Percentiles rank a stretch among this genome's conserved stretches.
phyloP scores from a whole-genome alignment of 805 yeast species.

The Ogataea ramenticola region DNA sequence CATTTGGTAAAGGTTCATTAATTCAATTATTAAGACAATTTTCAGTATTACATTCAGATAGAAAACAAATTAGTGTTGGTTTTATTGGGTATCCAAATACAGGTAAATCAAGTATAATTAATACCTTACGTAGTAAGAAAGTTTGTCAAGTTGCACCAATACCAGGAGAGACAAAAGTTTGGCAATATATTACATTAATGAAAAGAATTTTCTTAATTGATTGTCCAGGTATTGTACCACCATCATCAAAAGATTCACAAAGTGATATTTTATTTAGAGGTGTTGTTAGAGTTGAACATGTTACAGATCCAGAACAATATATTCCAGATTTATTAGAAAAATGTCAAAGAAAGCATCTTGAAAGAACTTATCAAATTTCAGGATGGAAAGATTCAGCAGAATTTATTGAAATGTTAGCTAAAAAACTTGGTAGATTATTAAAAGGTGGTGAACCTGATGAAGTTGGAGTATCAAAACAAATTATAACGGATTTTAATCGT shows the following conservation, averaged over 20 bases:
- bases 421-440: slow-evolving; percentile 85
- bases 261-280: slow-evolving; percentile 92
- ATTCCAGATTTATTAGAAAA: slow-evolving; percentile 80
- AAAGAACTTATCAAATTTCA: slow-evolving; percentile 88
- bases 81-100: slow-evolving; percentile 97
- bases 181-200: slow-evolving; percentile 98
- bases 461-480: slow-evolving; percentile 82
- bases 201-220: slow-evolving; percentile 91
- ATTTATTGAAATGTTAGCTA: slow-evolving; percentile 83
- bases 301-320: slow-evolving; percentile 89
- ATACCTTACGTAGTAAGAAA: slow-evolving; percentile 88
- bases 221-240: slow-evolving; percentile 99
- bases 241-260: slow-evolving; percentile 81
- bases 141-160: slow-evolving; percentile 97
- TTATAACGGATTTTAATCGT: slow-evolving; percentile 90
- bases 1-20: slow-evolving; percentile 95
- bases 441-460: slow-evolving; percentile 99
- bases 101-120: slow-evolving; percentile 95
- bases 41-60: slow-evolving; percentile 81
- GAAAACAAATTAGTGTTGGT: slow-evolving; percentile 95
- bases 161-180: slow-evolving; percentile 98
- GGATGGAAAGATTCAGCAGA: slow-evolving; percentile 82
- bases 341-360: slow-evolving; percentile 84
- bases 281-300: slow-evolving; percentile 98
- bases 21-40: slow-evolving; percentile 92